Evolutionary conservation across 2,329 filamentous ascomycete species (phyloP), one percentile per base, ranked within the genome.

Genomic region (Lachnellula hyalina): DNA sequence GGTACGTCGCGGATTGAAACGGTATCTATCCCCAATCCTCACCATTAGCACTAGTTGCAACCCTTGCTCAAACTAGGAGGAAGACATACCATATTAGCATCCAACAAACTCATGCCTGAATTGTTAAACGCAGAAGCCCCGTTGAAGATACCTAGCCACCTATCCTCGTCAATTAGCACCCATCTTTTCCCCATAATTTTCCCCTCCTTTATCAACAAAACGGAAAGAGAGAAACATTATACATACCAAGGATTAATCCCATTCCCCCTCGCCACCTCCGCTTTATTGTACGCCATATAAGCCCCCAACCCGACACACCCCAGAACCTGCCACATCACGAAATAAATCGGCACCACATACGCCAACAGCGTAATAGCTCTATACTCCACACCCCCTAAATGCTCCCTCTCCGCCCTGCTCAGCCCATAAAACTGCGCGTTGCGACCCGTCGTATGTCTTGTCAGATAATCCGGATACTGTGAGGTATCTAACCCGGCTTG

Each of bases 121-220:
- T 87, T 88, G 70, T 86, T 87, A 69, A 88, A 89, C 0, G 84
- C 85, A 17, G 82, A 86, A 4, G 83, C 78, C 2, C 81, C 82
- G 57, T 86, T 84, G 71, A 88, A 89, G 45, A 83, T 77, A 41
- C 85, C 85, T 2, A 83, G 73, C 84, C 85, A 88, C 65, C 64
- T 67, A 46, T 28, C 14, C 9, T n/a, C 15, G 41, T 60, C 32
- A 55, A 52, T 41, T 36, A 25, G 17, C 5, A 21, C 34, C n/a
- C 11, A 23, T 17, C 36, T n/a, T 28, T 8, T 40, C 12, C 21
- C 14, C 12, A 47, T 34, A 35, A 32, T 4, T 17, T 11, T 21
- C 5, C 28, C 28, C 7, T 28, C 28, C 9, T 32, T 32, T 9
- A 32, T 32, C 28, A 2, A 32, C 28, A 32, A 11, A 3, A 32